Evolutionary conservation across 2,329 filamentous ascomycete genomes (phyloP), one percentile per base, ranked within the genome.

Genomic region (Sclerotinia spermophila): DNA sequence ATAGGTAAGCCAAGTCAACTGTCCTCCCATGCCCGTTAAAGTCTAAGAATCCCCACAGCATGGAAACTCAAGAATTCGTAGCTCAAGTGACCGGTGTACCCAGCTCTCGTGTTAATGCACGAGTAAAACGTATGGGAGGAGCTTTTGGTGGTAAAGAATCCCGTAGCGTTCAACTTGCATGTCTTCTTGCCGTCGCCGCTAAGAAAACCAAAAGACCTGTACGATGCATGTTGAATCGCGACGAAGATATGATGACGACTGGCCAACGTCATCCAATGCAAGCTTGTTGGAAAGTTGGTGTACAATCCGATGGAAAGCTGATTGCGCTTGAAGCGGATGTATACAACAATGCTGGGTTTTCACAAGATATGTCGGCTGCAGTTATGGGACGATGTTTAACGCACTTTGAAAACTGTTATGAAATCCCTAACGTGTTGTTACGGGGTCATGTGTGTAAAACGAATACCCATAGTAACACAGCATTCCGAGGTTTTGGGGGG

Each of bases 131-230:
- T 61, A 85, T 98, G 56, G 95, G 95, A 68, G 95, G 95, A 75
- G 95, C 93, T 0, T 98, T 98, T 76, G 95, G 95, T 73, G 95
- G 95, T 71, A 98, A 98, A 79, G 95, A 98, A 81, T 93, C 92
- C 0, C 86, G 95, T 71, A 94, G 92, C 0, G 86, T 97, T 55
- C 89, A 94, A 74, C 86, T 98, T 55, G 92, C 93, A 76, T 90
- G 90, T 21, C 93, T 96, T 44, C 89, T 93, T 72, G 94, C 95
- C 0, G 84, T 93, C 44, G 95, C 94, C 13, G 95, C 95, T 3
- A 90, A 94, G 78, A 97, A 97, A 82, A 88, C 87, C 3, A 89
- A 88, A 71, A 86, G 90, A 53, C 93, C 95, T 0, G 92, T 97
- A 15, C 87, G 95, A 42, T 97, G 92, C 79, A 97, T 97, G 95